Conservation (phyloP, 2,329 filamentous ascomycete genomes). For the Dactylellina drechsleri region DNA sequence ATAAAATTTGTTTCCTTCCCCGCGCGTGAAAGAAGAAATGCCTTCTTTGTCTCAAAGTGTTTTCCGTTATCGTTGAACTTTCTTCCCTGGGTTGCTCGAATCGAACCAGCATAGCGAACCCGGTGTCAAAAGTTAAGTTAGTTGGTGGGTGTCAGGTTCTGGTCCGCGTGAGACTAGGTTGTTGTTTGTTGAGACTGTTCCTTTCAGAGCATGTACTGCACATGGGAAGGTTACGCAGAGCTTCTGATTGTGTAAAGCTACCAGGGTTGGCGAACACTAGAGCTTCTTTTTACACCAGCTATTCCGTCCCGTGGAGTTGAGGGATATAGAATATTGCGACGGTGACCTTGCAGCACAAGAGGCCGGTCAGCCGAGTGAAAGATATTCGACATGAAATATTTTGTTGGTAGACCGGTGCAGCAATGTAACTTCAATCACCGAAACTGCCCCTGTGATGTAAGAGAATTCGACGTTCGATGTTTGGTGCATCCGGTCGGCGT, state of each 20-base stretch:
- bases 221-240: constrained; percentile 2
- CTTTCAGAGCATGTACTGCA: too few relatives aligned
- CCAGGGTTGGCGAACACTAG: not conserved
- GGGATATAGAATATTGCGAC: constrained; percentile 32
- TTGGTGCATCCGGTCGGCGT: not conserved
- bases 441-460: not conserved
- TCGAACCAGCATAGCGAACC: constrained; percentile 9
- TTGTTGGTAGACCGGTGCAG: too few relatives aligned
- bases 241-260: constrained; percentile 16
- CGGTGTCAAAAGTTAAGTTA: not conserved
- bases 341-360: constrained; percentile 36
- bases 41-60: not conserved
- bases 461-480: constrained; percentile 3
- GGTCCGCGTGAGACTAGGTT: too few relatives aligned
- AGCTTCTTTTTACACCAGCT: not conserved
- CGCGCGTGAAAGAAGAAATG: not conserved
- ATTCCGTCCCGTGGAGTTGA: constrained; percentile 11
- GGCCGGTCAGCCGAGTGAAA: not conserved
- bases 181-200: too few relatives aligned
- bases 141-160: too few relatives aligned
- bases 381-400: too few relatives aligned
- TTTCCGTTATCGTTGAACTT: not conserved
- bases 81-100: constrained; percentile 18
- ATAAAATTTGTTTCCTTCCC: not conserved
- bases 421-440: not conserved